Evolutionary conservation across 83 land plant species (phyloP).

Genomic region (Diphasiastrum complanatum): DNA sequence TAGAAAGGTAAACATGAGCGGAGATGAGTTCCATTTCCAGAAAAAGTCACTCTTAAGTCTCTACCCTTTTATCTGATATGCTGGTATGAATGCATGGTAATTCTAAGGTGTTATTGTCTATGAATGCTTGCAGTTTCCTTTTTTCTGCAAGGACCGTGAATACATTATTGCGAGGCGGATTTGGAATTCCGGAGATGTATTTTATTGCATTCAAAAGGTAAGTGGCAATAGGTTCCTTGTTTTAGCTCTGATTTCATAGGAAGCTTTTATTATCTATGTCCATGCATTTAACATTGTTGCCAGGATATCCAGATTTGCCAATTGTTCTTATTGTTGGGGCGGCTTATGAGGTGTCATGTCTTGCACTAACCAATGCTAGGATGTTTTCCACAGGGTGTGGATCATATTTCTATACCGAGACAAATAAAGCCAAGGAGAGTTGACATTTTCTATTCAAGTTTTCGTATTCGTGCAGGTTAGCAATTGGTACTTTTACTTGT

Average conservation of each 20-base stretch:
- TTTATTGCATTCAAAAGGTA: slow-evolving; percentile 4
- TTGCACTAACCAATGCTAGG: no score
- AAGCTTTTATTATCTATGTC: neutral
- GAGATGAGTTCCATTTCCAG: no score
- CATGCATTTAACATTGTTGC: no score
- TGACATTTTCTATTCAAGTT: slow-evolving; percentile 7
- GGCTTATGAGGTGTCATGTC: no score
- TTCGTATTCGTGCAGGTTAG: slow-evolving; percentile 14
- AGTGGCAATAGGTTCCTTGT: neutral
- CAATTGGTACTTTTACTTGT: neutral
- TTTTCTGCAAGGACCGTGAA: slow-evolving; percentile 16
- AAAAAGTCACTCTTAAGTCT: no score
- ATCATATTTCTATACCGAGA: neutral
- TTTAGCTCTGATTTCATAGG: neutral
- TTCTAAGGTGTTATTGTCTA: no score
- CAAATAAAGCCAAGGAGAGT: slow-evolving; percentile 1
- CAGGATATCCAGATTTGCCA: no score
- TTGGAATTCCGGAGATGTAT: slow-evolving; percentile 4
- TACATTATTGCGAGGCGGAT: slow-evolving; percentile 13
- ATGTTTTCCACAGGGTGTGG: slow-evolving; percentile 16
- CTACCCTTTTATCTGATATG: no score
- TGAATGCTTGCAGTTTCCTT: slow-evolving; percentile 14
- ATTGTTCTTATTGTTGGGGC: no score
- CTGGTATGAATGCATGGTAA: no score
- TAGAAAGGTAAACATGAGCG: slow-evolving; percentile 2